A percentile compares a stretch with the other conserved stretches of the same genome.
Evolutionary conservation across 2,329 filamentous ascomycete species (phyloP).

Genomic region (Septoria linicola): DNA sequence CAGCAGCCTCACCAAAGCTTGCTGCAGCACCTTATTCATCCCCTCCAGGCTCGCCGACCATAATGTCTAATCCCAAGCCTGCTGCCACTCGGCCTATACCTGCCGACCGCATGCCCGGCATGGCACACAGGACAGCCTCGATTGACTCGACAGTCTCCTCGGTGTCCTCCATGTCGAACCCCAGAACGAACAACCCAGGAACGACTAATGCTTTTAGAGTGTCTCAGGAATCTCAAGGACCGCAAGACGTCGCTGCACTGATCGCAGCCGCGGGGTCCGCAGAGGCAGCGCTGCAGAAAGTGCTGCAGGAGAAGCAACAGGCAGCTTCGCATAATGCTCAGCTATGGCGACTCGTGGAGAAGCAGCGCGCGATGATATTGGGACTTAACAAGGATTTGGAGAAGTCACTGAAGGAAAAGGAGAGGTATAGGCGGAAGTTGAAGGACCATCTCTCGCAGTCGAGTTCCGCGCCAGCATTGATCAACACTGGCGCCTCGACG

Average conservation of each 20-base stretch:
- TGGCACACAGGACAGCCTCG: conserved; percentile 67
- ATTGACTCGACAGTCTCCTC: conserved; percentile 89
- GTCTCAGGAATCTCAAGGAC: conserved; percentile 55
- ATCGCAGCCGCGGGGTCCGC: conserved; percentile 83
- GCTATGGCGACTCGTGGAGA: conserved; percentile 92
- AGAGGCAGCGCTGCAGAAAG: conserved; percentile 82
- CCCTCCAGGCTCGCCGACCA: conserved; percentile 29
- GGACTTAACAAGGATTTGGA: conserved; percentile 94
- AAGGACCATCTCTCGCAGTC: conserved; percentile 66
- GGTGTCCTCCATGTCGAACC: conserved; percentile 42
- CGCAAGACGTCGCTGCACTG: conserved; percentile 74
- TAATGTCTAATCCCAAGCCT: conserved; percentile 15
- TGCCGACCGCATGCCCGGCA: conserved; percentile 19
- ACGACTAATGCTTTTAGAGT: conserved; percentile 48
- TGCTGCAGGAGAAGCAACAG: conserved; percentile 88
- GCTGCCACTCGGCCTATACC: conserved; percentile 3
- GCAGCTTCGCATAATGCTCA: conserved; percentile 87
- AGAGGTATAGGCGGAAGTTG: conserved; percentile 84
- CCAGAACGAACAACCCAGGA: conserved; percentile 19
- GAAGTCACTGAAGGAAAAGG: conserved; percentile 86
- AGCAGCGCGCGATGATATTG: conserved; percentile 89
- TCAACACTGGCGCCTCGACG: conserved; percentile 17
- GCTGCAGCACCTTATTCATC: conserved; percentile 24
- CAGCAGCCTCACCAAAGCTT: conserved; percentile 15
- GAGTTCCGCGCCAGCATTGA: conserved; percentile 33